Percentiles rank a stretch among this genome's conserved stretches.
Conservation (phyloP, 108 stramenopile species). For the Mayamaea pseudoterrestris region DNA sequence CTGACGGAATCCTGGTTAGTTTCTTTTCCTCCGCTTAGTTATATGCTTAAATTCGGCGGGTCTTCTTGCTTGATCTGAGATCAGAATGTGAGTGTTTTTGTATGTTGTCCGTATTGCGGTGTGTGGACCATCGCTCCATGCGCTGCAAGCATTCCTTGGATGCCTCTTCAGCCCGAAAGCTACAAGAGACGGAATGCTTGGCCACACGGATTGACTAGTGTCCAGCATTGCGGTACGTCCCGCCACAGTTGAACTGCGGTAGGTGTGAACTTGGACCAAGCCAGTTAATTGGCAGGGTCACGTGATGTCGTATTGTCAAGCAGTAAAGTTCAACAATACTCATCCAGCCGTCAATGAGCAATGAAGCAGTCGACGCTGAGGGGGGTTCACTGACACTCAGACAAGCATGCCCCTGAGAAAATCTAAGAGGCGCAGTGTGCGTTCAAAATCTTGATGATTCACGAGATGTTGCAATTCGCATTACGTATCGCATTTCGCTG, state of each 20-base stretch:
- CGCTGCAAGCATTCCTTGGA: background rate
- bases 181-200: conserved; percentile 10
- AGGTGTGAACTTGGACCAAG: conserved; percentile 5
- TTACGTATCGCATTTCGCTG: conserved; percentile 98
- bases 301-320: background rate
- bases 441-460: conserved; percentile 95
- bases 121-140: background rate
- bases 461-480: conserved; percentile 93
- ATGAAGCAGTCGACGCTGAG: conserved; percentile 27
- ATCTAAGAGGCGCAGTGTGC: conserved; percentile 90
- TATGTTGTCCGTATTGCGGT: background rate
- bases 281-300: background rate
- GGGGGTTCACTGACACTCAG: conserved; percentile 81
- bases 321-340: too few species aligned
- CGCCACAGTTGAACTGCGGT: too few species aligned
- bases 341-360: background rate
- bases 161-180: conserved; percentile 1
- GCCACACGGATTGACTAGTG: background rate
- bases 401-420: conserved; percentile 78
- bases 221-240: too few species aligned
- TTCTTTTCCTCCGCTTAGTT: conserved; percentile 96
- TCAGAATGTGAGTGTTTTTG: conserved; percentile 16
- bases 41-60: conserved; percentile 98
- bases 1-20: conserved; percentile 92
- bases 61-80: conserved; percentile 79